A percentile compares a stretch with the other conserved stretches of the same genome.
phyloP scores from a whole-genome alignment of 1,284 basidiomycete genomes.

The Apiotrichum mycotoxinovorans region DNA sequence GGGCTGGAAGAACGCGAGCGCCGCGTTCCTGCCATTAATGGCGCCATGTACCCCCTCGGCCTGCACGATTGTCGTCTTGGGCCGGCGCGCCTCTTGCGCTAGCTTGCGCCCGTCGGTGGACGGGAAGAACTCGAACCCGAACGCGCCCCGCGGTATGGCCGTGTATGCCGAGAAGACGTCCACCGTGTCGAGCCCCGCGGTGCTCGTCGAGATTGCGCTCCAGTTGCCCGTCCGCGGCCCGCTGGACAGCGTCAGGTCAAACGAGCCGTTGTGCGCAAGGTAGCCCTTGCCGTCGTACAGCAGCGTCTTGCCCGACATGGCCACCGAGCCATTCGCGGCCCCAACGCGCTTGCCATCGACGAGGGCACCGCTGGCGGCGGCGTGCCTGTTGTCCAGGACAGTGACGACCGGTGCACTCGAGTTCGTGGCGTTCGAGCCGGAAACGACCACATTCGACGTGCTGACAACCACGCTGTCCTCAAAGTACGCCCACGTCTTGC shows the following conservation, averaged over 20 bases:
- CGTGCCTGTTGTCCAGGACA: slow-evolving; percentile 60
- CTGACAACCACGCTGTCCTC: slow-evolving; percentile 59
- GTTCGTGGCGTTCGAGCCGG: slow-evolving; percentile 20
- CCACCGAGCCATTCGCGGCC: background rate
- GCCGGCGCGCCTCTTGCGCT: slow-evolving; percentile 6
- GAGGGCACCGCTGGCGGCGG: slow-evolving; percentile 50
- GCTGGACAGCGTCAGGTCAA: slow-evolving; percentile 51
- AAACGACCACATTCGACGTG: slow-evolving; percentile 55
- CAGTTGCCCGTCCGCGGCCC: slow-evolving; percentile 59
- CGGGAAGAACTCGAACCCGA: slow-evolving; percentile 60
- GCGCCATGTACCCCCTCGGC: slow-evolving; percentile 17
- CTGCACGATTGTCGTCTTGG: slow-evolving; percentile 10
- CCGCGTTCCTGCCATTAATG: slow-evolving; percentile 4
- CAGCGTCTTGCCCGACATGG: slow-evolving; percentile 25
- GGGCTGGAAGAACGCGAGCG: slow-evolving; percentile 27
- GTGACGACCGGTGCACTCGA: slow-evolving; percentile 57
- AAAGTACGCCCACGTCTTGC: slow-evolving; percentile 70
- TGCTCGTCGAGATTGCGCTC: slow-evolving; percentile 63
- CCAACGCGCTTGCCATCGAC: slow-evolving; percentile 49
- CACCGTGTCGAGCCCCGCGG: slow-evolving; percentile 55
- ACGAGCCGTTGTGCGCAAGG: slow-evolving; percentile 30
- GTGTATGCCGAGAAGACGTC: slow-evolving; percentile 62
- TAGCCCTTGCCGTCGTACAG: slow-evolving; percentile 36
- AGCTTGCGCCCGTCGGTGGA: slow-evolving; percentile 35
- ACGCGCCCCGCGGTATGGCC: slow-evolving; percentile 32